Conservation (phyloP, 2,329 filamentous ascomycete genomes). For the Fusarium penzigii region DNA sequence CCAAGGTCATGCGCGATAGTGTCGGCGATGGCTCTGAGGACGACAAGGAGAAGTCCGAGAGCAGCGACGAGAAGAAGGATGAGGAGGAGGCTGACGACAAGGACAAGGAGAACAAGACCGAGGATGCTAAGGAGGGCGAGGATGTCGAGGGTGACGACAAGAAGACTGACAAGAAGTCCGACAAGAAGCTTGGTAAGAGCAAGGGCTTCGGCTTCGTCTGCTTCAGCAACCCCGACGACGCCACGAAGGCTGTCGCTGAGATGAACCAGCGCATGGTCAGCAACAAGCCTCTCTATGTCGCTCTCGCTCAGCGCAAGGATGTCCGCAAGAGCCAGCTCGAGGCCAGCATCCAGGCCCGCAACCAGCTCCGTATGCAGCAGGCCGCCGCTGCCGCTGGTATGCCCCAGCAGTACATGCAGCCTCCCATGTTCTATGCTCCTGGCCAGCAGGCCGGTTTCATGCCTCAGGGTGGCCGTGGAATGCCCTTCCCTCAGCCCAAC, state of each 20-base stretch:
- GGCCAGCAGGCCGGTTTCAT: constrained; percentile 75
- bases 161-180: constrained; percentile 59
- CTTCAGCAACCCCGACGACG: constrained; percentile 99
- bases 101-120: constrained; percentile 51
- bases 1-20: constrained; percentile 97
- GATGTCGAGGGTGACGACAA: constrained; percentile 50
- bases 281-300: constrained; percentile 95
- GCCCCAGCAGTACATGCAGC: constrained; percentile 84
- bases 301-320: constrained; percentile 98
- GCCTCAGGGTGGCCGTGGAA: constrained; percentile 63
- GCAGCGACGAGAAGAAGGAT: constrained; percentile 45
- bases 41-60: constrained; percentile 55
- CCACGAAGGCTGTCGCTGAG: constrained; percentile 97
- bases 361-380: constrained; percentile 98
- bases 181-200: constrained; percentile 88
- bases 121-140: constrained; percentile 49
- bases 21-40: constrained; percentile 56
- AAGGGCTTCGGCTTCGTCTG: constrained; percentile 99
- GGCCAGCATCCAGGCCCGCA: constrained; percentile 98
- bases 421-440: constrained; percentile 88
- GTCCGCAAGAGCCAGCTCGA: constrained; percentile 99
- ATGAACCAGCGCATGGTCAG: constrained; percentile 99
- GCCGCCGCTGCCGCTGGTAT: constrained; percentile 87
- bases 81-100: constrained; percentile 54
- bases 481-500: constrained; percentile 65